These are phyloP conservation scores for Ascochyta rabiei DNA, from an alignment of 2,329 filamentous ascomycete genomes.

Conservation along the genomic window DNA sequence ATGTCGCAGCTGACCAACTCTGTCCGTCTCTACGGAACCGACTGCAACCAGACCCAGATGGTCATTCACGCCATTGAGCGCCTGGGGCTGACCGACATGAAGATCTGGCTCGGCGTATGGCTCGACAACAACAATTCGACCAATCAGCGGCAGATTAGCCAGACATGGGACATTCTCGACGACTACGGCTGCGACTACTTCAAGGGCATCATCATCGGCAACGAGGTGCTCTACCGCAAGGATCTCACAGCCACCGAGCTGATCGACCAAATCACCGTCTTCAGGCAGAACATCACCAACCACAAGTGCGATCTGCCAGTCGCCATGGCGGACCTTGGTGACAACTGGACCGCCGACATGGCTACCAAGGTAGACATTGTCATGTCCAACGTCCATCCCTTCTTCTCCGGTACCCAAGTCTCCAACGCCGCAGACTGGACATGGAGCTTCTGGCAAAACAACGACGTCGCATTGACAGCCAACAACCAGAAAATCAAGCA, in stretches of 20 bases:
- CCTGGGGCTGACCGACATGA: slow-evolving; percentile 76
- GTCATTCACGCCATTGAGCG: slow-evolving; percentile 79
- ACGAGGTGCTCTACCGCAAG: slow-evolving; percentile 66
- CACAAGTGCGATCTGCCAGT: slow-evolving; percentile 74
- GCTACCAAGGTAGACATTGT: slow-evolving; percentile 78
- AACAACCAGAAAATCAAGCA: slow-evolving; percentile 62
- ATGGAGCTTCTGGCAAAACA: slow-evolving; percentile 75
- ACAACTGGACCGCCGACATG: slow-evolving; percentile 79
- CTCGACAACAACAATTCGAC: slow-evolving; percentile 84
- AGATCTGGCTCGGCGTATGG: slow-evolving; percentile 95
- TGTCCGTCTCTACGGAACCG: slow-evolving; percentile 88
- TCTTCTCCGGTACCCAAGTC: slow-evolving; percentile 81
- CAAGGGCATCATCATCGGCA: slow-evolving; percentile 68
- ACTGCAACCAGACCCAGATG: slow-evolving; percentile 98
- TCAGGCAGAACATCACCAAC: slow-evolving; percentile 70
- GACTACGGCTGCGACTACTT: slow-evolving; percentile 59
- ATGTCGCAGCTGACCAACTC: slow-evolving; percentile 88
- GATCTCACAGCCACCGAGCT: slow-evolving; percentile 72
- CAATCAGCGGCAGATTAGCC: slow-evolving; percentile 77
- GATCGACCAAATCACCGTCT: slow-evolving; percentile 67
- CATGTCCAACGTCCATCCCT: slow-evolving; percentile 97
- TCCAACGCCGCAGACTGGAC: slow-evolving; percentile 79
- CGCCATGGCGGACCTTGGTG: slow-evolving; percentile 86
- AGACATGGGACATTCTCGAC: slow-evolving; percentile 86
- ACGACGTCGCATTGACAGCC: slow-evolving; percentile 69